Conservation (phyloP, 2,329 filamentous ascomycete species). For the Chrysoporthe deuterocubensis region DNA sequence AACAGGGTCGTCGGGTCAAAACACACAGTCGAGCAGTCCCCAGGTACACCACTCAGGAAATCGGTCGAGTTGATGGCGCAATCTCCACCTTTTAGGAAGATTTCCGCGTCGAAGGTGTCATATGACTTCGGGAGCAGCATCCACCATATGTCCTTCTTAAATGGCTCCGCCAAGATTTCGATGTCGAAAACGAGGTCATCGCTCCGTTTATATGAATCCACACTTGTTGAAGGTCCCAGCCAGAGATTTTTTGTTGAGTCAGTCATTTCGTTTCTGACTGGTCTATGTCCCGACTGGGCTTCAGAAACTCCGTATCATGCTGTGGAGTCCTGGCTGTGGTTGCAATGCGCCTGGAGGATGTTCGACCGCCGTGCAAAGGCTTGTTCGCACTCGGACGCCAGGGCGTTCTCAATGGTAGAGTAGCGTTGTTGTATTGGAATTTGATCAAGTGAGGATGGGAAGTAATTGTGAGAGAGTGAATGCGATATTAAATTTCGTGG, state of each 20-base stretch:
- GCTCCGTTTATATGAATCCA: background rate
- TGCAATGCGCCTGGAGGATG: background rate
- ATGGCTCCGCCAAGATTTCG: background rate
- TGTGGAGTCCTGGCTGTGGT: background rate
- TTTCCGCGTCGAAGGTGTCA: background rate
- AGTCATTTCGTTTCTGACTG: background rate
- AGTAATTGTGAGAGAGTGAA: background rate
- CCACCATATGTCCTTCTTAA: background rate
- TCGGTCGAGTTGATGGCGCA: constrained; percentile 2
- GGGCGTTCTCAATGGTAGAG: background rate
- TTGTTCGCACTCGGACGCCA: background rate
- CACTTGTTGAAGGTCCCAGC: accelerated
- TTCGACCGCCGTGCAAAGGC: background rate
- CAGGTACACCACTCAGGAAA: background rate
- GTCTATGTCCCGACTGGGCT: background rate
- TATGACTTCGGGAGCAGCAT: background rate
- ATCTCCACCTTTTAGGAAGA: background rate
- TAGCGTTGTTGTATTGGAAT: background rate
- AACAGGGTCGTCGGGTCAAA: constrained; percentile 9
- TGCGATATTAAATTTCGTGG: background rate
- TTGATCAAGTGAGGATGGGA: background rate
- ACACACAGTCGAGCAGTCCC: constrained; percentile 14
- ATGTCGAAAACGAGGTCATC: background rate
- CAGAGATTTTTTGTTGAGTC: background rate
- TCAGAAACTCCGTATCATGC: background rate